Evolutionary conservation across 176 grass and related monocot species (phyloP), one percentile per base, ranked within the genome.

Genomic region (Canna indica): DNA sequence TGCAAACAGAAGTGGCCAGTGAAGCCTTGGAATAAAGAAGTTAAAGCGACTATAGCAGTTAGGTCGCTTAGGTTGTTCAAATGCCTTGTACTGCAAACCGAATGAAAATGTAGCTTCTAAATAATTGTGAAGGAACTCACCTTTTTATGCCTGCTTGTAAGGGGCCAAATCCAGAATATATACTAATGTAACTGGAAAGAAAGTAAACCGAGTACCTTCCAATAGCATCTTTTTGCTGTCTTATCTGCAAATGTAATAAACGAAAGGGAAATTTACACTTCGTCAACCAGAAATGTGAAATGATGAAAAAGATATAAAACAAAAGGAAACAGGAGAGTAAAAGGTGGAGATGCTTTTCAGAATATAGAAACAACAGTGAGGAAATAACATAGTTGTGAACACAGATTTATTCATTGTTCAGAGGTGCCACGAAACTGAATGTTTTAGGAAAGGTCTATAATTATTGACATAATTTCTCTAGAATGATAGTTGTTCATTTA

Each of bases 161-260:
- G 68, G 86, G 86, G 42, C 88, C 93, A 61, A 85, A 85, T 15
- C 93, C 93, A 58, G 88, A 90, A 87, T 90, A 92, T 63, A 92
- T 73, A 59, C 64, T 85, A 48, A 97, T 79, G 63, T 97, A 97
- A 83, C 79, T 87, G 58, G 84, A 84, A 84, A 96, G 88, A 56
- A 96, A 91, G 79, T 91, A 78, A 59, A 85, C 71, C 16, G 88
- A 84, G 30, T 85, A 76, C 24, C 76, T 87, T 84, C 79, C 83
- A 50, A 91, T 60, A 53, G 80, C 74, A 77, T 92, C 88, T 64
- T 85, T 97, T 78, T 91, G 93, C 44, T 97, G 93, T 74, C 93
- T 90, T 85, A 97, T 97, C 93, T 97, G 77, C 64, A 85, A 80
- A 68, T 83, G 36, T 44, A 77, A 34, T 13, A 73, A 59, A 58